These are phyloP conservation scores for Darksidea phi DNA, from an alignment of 495 filamentous ascomycete species.

Conservation along the genomic window DNA sequence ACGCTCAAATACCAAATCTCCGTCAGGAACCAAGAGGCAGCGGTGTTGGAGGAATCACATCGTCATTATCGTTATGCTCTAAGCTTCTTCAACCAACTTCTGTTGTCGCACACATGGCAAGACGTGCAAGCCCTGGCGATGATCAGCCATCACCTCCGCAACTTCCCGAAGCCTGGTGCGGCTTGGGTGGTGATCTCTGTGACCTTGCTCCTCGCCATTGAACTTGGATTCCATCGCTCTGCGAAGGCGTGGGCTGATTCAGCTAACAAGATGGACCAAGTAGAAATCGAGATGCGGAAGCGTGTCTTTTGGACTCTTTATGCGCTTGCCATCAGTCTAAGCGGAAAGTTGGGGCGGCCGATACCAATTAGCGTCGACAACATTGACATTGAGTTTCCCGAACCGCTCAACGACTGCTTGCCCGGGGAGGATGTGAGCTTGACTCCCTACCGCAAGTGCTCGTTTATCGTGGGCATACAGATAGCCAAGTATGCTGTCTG, in stretches of 20 bases:
- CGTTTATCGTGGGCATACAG: slow-evolving; percentile 62
- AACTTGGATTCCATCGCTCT: slow-evolving; percentile 71
- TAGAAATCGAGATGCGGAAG: slow-evolving; percentile 73
- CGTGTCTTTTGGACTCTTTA: slow-evolving; percentile 72
- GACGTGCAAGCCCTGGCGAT: slow-evolving; percentile 70
- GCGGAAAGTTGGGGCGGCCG: slow-evolving; percentile 71
- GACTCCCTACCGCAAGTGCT: slow-evolving; percentile 56
- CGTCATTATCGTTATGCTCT: slow-evolving; percentile 74
- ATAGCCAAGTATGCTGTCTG: slow-evolving; percentile 60
- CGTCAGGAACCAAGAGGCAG: slow-evolving; percentile 56
- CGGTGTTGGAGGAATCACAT: slow-evolving; percentile 62
- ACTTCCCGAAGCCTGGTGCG: slow-evolving; percentile 75
- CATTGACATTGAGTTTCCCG: slow-evolving; percentile 72
- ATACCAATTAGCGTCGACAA: slow-evolving; percentile 70
- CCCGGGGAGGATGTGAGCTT: slow-evolving; percentile 52
- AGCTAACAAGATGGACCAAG: slow-evolving; percentile 47
- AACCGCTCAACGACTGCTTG: slow-evolving; percentile 65
- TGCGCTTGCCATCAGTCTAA: slow-evolving; percentile 60
- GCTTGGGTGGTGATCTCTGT: slow-evolving; percentile 62
- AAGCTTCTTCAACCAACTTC: slow-evolving; percentile 62
- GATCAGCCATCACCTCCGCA: slow-evolving; percentile 66
- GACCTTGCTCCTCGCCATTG: slow-evolving; percentile 63
- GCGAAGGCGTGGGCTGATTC: slow-evolving; percentile 60
- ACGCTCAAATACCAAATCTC: slow-evolving; percentile 74
- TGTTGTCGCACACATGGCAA: slow-evolving; percentile 57